Base-by-base conservation (phyloP, 345 rosid genomes). In the Murraya koenigii region DNA sequence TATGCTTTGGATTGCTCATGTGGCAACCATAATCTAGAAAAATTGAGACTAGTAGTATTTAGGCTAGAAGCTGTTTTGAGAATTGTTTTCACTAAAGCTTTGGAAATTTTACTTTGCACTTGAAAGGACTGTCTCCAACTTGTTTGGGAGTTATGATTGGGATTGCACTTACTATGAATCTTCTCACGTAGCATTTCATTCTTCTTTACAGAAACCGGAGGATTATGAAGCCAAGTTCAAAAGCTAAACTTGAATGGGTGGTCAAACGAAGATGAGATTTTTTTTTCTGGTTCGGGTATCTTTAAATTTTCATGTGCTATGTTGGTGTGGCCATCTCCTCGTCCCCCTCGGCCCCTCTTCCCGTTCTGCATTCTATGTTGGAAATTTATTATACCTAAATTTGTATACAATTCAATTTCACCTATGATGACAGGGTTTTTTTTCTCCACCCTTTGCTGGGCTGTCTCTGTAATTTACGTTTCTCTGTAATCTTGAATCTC, bases 171-270 rank as follows among this genome's bases (percentile, higher is more conserved):
- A 54, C 41, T 28, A 11, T 32, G 20, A 23, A 7, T 52, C 6
- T 25, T 22, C 26, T 74, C 22, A 25, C 3, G 13, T 25, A 39
- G 35, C 4, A 38, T 17, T 35, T 36, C 23, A 3, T 33, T 56
- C 22, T 41, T 52, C 55, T 28, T 66, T 74, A 77, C 93, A 92
- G 97, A 87, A 75, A 80, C 92, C 90, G 2, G 81, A 86, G 35
- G 97, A 88, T 69, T 91, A 93, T 39, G 92, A 88, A 75, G 91
- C 88, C 75, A 93, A 80, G 81, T 88, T 90, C 86, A 83, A 80
- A 71, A 79, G 77, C 14, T 82, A 84, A 81, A 65, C 59, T 11
- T 79, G 81, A 66, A 52, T 26, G n/a, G 80, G 66, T 55, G 60
- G 22, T 41, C 10, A n/a, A n/a, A 19, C 0, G 69, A 15, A 15